phyloP scores from a whole-genome alignment of 805 yeast species.

The Metschnikowia matae region DNA sequence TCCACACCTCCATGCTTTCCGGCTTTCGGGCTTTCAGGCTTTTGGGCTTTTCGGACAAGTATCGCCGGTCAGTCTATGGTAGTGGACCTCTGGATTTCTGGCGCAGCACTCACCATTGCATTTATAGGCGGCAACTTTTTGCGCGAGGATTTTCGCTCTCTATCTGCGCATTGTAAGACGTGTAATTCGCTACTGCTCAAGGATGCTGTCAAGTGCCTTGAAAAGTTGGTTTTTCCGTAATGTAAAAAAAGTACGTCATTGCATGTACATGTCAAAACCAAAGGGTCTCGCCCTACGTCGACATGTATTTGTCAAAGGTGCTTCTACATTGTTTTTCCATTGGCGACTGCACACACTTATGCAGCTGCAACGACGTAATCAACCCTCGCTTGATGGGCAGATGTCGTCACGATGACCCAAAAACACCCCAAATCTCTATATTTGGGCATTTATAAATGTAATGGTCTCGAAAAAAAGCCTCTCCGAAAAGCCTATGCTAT shows the following conservation, averaged over 20 bases:
- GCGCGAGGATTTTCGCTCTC: neutral
- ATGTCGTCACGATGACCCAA: neutral
- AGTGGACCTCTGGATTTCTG: too few species aligned
- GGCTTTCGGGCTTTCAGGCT: too few species aligned
- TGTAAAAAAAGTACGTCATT: neutral
- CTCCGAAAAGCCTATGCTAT: neutral
- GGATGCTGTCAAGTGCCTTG: neutral
- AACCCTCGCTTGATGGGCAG: neutral
- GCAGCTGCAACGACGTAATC: slow-evolving; percentile 19
- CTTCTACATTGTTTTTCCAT: neutral
- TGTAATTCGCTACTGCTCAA: neutral
- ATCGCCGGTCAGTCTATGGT: too few species aligned
- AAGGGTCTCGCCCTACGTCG: neutral
- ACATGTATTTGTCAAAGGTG: neutral
- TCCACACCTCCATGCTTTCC: too few species aligned
- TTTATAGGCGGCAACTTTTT: neutral
- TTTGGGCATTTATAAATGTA: neutral
- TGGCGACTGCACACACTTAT: slow-evolving; percentile 7
- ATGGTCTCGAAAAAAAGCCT: neutral
- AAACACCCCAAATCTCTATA: neutral
- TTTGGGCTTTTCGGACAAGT: too few species aligned
- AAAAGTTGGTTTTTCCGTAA: neutral
- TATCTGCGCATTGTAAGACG: neutral
- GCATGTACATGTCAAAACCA: neutral
- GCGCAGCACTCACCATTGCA: neutral